Base-by-base conservation (phyloP, 129 eudicot species). In the Cynara cardunculus region DNA sequence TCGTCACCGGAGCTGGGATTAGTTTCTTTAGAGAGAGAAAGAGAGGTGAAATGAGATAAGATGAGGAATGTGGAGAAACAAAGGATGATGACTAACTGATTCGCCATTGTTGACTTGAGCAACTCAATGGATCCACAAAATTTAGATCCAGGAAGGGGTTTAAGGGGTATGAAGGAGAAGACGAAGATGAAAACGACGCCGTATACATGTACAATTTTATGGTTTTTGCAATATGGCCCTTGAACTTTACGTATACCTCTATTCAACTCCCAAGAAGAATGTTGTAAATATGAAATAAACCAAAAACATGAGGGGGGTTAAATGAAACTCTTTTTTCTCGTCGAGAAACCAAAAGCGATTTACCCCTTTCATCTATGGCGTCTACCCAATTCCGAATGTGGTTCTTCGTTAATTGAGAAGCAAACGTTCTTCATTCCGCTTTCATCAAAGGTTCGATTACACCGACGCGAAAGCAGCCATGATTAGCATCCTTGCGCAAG, bases 401-500 rank as follows among this genome's bases (percentile, higher is more conserved):
- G 70, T 41, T 27, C 22, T 61, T 76, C 39, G 53, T 78, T 69
- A 26, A 69, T 70, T 6, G 61, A 77, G 81, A 39, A 72, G 75
- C 44, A 71, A 25, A 22, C 75, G 24, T 5, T 22, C 53, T 71
- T 9, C 35, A 24, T 37, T 39, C 26, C 68, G 21, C 16, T 44
- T 64, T 64, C 53, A 41, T 65, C 53, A 21, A 69, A 34, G 35
- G 67, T 21, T 70, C 73, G 37, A 78, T 67, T 28, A 44, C 46
- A 25, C 21, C 21, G 65, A 37, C 34, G 79, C 62, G 41, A 30
- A 77, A 56, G 72, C 49, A 65, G 72, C 85, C 86, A 89, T 92
- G 94, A 90, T 92, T 70, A 89, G 97, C 89, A 80, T 92, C 81
- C 91, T 90, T 19, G 87, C 94, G 77, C 97, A 92, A 89, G 97